Conservation (phyloP, 169 alveolate species). For the Babesia divergens region DNA sequence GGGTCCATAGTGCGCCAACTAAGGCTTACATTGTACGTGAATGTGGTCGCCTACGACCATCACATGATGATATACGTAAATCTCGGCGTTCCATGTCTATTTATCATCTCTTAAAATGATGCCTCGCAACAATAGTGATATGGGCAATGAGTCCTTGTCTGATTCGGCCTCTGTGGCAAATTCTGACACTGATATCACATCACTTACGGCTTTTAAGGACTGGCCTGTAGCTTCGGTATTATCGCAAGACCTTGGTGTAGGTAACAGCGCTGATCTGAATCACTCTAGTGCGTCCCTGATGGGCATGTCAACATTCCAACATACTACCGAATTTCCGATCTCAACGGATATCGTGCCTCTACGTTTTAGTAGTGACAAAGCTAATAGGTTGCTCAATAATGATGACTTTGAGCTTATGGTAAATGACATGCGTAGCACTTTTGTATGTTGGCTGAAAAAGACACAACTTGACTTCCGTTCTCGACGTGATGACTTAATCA, state of each 20-base stretch:
- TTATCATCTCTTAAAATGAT: neutral
- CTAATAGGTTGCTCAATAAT: conserved; percentile 1
- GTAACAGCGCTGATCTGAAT: neutral
- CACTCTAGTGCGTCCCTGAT: neutral
- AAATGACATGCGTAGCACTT: conserved; percentile 81
- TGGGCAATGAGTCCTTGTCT: neutral
- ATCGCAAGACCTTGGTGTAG: neutral
- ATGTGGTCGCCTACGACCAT: neutral
- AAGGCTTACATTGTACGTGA: too few species aligned
- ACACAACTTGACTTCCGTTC: conserved; percentile 71
- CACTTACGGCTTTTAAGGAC: neutral
- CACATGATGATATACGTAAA: neutral
- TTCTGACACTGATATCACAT: neutral
- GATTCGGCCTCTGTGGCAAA: neutral
- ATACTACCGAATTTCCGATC: neutral
- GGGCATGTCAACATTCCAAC: neutral
- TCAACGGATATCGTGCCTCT: conserved; percentile 50
- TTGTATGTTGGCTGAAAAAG: conserved; percentile 82
- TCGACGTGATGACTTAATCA: conserved; percentile 59
- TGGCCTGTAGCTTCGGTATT: conserved; percentile 2
- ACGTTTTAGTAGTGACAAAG: neutral
- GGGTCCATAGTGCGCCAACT: too few species aligned
- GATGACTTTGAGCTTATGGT: conserved; percentile 84
- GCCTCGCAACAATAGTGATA: neutral
- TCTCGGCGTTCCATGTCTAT: neutral